A percentile compares a stretch with the other conserved stretches of the same genome.
phyloP scores from a whole-genome alignment of 352 stramenopile genomes.

The Phytopythium vexans region DNA sequence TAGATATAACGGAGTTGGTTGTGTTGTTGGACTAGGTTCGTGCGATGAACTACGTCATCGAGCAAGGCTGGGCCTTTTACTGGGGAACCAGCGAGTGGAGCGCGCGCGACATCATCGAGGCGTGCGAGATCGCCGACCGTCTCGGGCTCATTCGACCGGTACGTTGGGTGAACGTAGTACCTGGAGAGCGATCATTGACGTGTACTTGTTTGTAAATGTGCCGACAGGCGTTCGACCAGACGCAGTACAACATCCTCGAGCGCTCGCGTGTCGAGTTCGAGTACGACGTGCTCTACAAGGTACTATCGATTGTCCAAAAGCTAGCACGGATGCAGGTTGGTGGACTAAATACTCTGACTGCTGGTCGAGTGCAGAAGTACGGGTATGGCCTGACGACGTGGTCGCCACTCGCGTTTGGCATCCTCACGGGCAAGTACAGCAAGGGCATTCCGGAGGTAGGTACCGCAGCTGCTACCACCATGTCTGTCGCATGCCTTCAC shows the following conservation, averaged over 20 bases:
- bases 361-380: constrained; percentile 42
- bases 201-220: background rate
- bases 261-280: constrained; percentile 61
- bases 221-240: constrained; percentile 43
- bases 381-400: constrained; percentile 67
- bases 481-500: constrained; percentile 4
- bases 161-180: too few species aligned
- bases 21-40: too few species aligned
- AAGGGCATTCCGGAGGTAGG: too few species aligned
- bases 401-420: constrained; percentile 55
- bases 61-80: too few species aligned
- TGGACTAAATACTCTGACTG: too few species aligned
- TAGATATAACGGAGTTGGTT: too few species aligned
- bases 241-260: constrained; percentile 70
- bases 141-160: constrained; percentile 33
- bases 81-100: constrained; percentile 56
- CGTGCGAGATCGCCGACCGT: constrained; percentile 40
- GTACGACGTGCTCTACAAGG: constrained; percentile 54
- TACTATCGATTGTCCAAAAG: too few species aligned
- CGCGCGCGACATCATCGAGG: constrained; percentile 43
- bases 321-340: too few species aligned
- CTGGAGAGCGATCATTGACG: background rate
- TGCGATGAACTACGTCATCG: too few species aligned
- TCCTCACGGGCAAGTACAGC: constrained; percentile 77
- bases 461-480: too few species aligned